Conservation (phyloP, 2,329 filamentous ascomycete genomes). For the Trichoderma semiorbis region DNA sequence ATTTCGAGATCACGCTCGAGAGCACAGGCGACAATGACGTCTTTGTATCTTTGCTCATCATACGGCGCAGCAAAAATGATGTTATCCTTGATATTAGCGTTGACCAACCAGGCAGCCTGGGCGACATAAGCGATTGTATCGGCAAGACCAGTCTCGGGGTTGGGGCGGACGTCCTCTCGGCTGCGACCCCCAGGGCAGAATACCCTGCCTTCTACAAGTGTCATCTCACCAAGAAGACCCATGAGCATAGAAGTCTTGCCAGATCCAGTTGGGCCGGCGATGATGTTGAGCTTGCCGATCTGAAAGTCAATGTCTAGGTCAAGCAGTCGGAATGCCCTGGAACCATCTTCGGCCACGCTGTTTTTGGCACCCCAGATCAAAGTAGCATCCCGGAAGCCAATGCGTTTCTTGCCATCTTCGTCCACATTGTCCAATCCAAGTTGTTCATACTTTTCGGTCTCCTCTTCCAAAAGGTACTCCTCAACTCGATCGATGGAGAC, state of each 20-base stretch:
- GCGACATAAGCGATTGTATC: constrained; percentile 96
- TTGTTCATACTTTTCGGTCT: constrained; percentile 93
- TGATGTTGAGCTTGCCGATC: constrained; percentile 84
- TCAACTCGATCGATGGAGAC: constrained; percentile 96
- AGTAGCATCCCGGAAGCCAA: constrained; percentile 80
- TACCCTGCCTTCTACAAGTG: constrained; percentile 72
- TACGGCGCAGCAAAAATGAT: constrained; percentile 84
- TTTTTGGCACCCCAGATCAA: constrained; percentile 83
- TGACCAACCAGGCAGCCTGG: constrained; percentile 95
- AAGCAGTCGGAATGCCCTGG: constrained; percentile 76
- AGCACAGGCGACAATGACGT: constrained; percentile 87
- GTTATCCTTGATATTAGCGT: constrained; percentile 92
- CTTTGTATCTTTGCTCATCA: constrained; percentile 77
- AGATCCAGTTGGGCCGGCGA: constrained; percentile 88
- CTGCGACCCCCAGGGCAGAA: constrained; percentile 81
- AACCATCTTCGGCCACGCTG: constrained; percentile 58
- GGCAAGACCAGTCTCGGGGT: constrained; percentile 80
- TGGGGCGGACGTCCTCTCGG: constrained; percentile 76
- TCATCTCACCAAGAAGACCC: constrained; percentile 97
- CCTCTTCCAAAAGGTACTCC: constrained; percentile 86
- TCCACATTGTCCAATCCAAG: constrained; percentile 67
- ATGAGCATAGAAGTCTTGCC: constrained; percentile 96
- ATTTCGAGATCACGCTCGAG: constrained; percentile 89
- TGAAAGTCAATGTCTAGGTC: constrained; percentile 79
- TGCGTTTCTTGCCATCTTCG: constrained; percentile 65